Evolutionary conservation across 257 asterid genomes (phyloP), one percentile per base, ranked within the genome.

Genomic region (Osmanthus fragrans): DNA sequence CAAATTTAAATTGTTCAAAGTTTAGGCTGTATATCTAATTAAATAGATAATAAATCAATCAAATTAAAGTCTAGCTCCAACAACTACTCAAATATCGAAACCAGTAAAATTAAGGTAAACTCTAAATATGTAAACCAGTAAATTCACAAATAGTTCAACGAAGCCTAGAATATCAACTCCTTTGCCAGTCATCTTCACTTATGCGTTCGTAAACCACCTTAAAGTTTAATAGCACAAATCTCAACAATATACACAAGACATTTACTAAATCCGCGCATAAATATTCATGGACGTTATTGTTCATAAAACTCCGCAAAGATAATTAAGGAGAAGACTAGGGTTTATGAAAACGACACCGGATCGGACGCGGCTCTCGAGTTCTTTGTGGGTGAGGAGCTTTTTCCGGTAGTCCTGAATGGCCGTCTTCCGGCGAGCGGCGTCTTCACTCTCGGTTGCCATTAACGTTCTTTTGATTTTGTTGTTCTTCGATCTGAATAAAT

Each of bases 381-480:
- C 88, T 75, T 84, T 84, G 21, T 84, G 88, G 34, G 70, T 83
- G 71, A 84, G 88, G 7, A 84, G 83, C 78, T 84, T 84, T 67
- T 79, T 84, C 76, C 88, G 82, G 47, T 84, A 84, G 18, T 84
- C 88, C 19, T 83, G 72, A 40, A 68, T 13, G 4, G 86, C 82
- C 1, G 80, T 73, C 27, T 80, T 83, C 67, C 88, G 88, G 9
- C 88, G 86, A 19, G 71, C 84, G 73, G 80, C 86, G 30, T 84
- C 88, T 82, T 84, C 86, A 15, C 77, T 39, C 58, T 84, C 88
- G 42, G 34, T 73, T 33, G 86, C 73, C 84, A 82, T 84, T 58
- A 58, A 21, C 12, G 32, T 7, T 58, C 30, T 21, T 7, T n/a
- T 56, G 65, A 58, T 58, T 56, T 56, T 56, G 65, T n/a, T 19